phyloP scores from a whole-genome alignment of 768 basidiomycete species.

The Phlegmacium glaucopus region DNA sequence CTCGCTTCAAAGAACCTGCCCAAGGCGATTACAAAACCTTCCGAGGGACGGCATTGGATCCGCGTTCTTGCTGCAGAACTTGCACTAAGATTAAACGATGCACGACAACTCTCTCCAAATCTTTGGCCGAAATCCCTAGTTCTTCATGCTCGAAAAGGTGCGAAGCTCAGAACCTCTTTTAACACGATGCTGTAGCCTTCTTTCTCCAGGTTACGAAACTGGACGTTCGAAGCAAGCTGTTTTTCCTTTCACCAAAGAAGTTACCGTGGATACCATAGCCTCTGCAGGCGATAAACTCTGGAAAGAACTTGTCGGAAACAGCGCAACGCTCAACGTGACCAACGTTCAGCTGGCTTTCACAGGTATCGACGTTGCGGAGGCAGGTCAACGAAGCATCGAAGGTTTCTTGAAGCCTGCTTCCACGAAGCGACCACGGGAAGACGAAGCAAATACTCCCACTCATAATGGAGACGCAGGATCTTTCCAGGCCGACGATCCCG shows the following conservation, averaged over 20 bases:
- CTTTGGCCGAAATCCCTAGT: conserved; percentile 94
- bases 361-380: conserved; percentile 70
- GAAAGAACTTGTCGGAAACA: conserved; percentile 76
- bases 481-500: conserved; percentile 1
- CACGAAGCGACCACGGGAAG: conserved; percentile 39
- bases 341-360: conserved; percentile 72
- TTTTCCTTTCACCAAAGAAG: conserved; percentile 78
- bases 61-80: conserved; percentile 89
- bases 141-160: conserved; percentile 70
- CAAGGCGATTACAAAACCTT: conserved; percentile 64
- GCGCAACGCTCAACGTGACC: conserved; percentile 59
- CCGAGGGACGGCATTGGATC: conserved; percentile 89
- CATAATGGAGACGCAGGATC: background rate
- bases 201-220: conserved; percentile 53
- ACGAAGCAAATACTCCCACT: conserved; percentile 3
- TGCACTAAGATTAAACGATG: conserved; percentile 79
- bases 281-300: conserved; percentile 77
- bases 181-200: conserved; percentile 2
- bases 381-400: conserved; percentile 85
- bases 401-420: conserved; percentile 64
- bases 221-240: conserved; percentile 78
- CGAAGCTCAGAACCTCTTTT: conserved; percentile 13
- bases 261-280: conserved; percentile 75
- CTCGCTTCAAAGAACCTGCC: conserved; percentile 93
- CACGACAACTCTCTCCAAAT: conserved; percentile 64